These are phyloP conservation scores for Lichtheimia ornata DNA, from an alignment of 371 early-diverging fungal species.

Conservation along the genomic window DNA sequence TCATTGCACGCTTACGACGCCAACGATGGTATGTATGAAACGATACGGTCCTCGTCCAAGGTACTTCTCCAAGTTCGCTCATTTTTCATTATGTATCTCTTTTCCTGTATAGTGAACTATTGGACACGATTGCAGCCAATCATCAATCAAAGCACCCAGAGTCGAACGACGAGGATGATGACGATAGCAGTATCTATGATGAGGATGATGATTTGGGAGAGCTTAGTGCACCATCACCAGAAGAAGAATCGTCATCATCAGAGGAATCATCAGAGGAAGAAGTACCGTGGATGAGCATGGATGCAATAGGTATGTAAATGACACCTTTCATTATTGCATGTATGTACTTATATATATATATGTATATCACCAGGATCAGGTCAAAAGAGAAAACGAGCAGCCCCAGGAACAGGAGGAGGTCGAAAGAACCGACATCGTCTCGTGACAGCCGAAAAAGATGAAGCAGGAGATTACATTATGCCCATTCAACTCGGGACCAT, in stretches of 20 bases:
- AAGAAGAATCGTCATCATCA: conserved; percentile 11
- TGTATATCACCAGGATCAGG: no score
- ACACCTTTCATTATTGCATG: neutral
- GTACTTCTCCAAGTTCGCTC: neutral
- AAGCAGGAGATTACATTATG: conserved; percentile 71
- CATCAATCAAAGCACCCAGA: conserved; percentile 4
- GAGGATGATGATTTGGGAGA: conserved; percentile 18
- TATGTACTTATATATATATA: neutral
- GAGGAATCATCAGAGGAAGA: conserved; percentile 12
- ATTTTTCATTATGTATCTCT: neutral
- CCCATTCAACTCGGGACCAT: conserved; percentile 74
- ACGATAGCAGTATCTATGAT: conserved; percentile 18
- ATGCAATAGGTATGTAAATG: neutral
- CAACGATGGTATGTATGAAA: conserved; percentile 16
- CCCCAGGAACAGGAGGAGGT: conserved; percentile 3
- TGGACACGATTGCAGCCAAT: conserved; percentile 13
- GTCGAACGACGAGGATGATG: conserved; percentile 19
- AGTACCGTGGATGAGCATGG: neutral
- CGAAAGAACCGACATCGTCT: conserved; percentile 17
- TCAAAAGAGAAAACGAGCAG: conserved; percentile 2
- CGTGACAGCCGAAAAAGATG: conserved; percentile 56
- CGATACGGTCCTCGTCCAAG: neutral
- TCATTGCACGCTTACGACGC: conserved; percentile 12
- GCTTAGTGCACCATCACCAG: conserved; percentile 8
- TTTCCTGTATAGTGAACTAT: conserved; percentile 2